Conservation (phyloP, 2,329 filamentous ascomycete genomes). For the Colletotrichum sp. region DNA sequence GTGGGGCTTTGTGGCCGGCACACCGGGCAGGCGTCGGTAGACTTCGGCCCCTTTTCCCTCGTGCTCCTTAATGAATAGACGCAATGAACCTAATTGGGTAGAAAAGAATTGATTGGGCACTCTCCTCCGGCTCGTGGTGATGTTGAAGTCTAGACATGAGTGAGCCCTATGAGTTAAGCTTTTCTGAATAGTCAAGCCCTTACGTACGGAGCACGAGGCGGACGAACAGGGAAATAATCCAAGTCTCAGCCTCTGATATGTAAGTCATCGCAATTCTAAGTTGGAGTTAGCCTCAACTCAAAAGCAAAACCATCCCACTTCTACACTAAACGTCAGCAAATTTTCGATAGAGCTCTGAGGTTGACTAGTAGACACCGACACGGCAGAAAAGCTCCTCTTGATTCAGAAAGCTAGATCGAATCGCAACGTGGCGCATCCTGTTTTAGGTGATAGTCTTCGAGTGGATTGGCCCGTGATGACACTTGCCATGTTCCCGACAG, state of each 20-base stretch:
- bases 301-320: background rate
- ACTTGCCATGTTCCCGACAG: background rate
- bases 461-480: background rate
- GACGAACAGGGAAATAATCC: background rate
- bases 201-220: background rate
- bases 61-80: background rate
- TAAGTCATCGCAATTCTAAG: background rate
- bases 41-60: background rate
- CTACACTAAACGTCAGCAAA: background rate
- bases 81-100: background rate
- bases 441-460: background rate
- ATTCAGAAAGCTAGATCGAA: background rate
- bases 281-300: background rate
- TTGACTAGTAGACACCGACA: background rate
- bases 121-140: background rate
- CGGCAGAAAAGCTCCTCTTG: background rate
- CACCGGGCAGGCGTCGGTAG: background rate
- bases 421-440: background rate
- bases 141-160: background rate
- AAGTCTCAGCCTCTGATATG: background rate
- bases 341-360: background rate
- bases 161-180: background rate
- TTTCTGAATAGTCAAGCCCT: background rate
- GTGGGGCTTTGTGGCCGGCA: background rate
- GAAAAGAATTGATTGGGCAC: background rate